Evolutionary conservation across 331 rosid species (phyloP), one percentile per base, ranked within the genome.

Genomic region (Rosa hybrid): DNA sequence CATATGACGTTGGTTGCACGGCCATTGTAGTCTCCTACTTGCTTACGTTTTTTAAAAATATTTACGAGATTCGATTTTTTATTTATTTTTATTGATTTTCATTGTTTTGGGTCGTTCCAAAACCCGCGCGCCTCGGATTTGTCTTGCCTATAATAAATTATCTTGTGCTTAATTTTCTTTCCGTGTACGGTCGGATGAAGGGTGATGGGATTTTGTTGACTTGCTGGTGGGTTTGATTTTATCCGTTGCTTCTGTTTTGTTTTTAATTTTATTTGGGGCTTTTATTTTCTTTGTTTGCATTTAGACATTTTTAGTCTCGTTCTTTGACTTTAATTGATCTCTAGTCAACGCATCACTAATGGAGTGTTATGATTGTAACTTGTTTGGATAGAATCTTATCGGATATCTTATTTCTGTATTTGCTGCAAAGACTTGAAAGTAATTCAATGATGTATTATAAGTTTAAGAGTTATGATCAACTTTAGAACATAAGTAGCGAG

Each of bases 11-110:
- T 59, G 14, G n/a, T 18, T 12, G 12, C 71, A 34, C 70, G 70
- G 16, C 70, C 45, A 34, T 34, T 20, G 11, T 8, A 4, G 2
- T 1, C 48, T 20, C 2, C 25, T 16, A 62, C 20, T n/a, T 12
- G 50, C 50, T 4, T 44, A 12, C 59, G 62, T 41, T 78, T 49
- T 68, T 51, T 7, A 11, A 5, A 5, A 56, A 75, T 60, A 44
- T 23, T 76, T 23, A 44, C 71, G 79, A 62, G 79, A 62, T 64
- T 42, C n/a, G 16, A 30, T 27, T 60, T 67, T 7, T 67, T 27
- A 1, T 27, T 27, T 0, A n/a, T n/a, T n/a, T 27, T 51, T 16
- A 14, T 21, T 34, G 45, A 12, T 39, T 34, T 6, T 68, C 27
- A 18, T 38, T 67, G 13, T 38, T 17, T 68, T 18, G 68, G 60